Base-by-base conservation (phyloP, 2,329 filamentous ascomycete genomes). In the Chaetomium olivaceum region DNA sequence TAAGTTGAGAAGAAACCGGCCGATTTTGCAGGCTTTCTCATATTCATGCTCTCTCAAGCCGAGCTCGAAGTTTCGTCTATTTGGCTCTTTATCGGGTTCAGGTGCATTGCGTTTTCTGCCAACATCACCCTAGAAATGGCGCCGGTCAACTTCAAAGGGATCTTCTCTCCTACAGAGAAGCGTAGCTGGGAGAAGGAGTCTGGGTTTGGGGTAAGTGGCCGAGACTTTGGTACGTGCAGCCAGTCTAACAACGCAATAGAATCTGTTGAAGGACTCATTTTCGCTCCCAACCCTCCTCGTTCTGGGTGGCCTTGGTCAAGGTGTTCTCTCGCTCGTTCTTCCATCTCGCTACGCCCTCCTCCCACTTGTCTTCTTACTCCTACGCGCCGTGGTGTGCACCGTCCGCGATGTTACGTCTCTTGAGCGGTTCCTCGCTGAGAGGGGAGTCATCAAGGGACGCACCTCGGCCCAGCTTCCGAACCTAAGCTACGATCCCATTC, bases 231-330 rank as follows among this genome's bases (percentile, higher is more conserved):
- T 5, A 23, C 7, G 3, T 21, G 7, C 21, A 27, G 4, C 25
- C 11, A 19, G 16, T 27, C 61, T 63, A 14, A 64, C 62, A 1
- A 4, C 43, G 5, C 21, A 3, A 33, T 19, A 65, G 58, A 46
- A 8, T 16, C 8, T 73, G 14, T n/a, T 75, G 54, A 80, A 79
- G 67, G 74, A 79, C 56, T 62, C 72, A 9, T 73, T 81, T 62
- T 74, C 72, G 2, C 69, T 77, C 12, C 74, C 73, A 8, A 76
- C 74, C 3, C 70, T 76, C 8, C 52, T 79, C 12, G 65, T 76
- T 19, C 57, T 76, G 19, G 78, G 77, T 12, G 79, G 77, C 19
- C 25, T 76, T 6, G 21, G 73, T 4, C 80, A 82, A 66, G 69
- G 75, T 23, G 19, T 69, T 54, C 63, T 81, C 31, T 76, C 73